Percentiles rank a stretch among this genome's conserved stretches.
phyloP scores from a whole-genome alignment of 768 basidiomycete species.

The Leccinum barrowsii region DNA sequence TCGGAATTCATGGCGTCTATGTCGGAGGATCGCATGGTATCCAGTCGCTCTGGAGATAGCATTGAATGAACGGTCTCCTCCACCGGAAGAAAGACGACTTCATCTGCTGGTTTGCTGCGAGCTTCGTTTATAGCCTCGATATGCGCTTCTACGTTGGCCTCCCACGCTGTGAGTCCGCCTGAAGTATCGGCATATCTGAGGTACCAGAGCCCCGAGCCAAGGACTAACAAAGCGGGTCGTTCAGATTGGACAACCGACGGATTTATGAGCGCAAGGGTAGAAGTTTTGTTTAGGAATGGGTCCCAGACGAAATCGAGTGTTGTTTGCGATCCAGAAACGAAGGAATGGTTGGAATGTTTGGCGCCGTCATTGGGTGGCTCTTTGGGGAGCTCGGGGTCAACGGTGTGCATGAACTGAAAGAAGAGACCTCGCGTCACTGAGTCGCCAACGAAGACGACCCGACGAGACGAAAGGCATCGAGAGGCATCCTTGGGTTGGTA shows the following conservation, averaged over 20 bases:
- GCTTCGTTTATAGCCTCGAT: slow-evolving; percentile 46
- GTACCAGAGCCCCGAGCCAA: slow-evolving; percentile 90
- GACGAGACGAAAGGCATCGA: slow-evolving; percentile 54
- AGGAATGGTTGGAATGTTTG: slow-evolving; percentile 66
- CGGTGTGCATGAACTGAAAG: slow-evolving; percentile 62
- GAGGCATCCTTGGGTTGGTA: slow-evolving; percentile 55
- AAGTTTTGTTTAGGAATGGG: slow-evolving; percentile 76
- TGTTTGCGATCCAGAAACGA: slow-evolving; percentile 44
- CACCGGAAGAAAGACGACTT: slow-evolving; percentile 75
- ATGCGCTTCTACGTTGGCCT: slow-evolving; percentile 64
- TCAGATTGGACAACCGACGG: slow-evolving; percentile 10
- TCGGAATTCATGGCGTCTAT: slow-evolving; percentile 92
- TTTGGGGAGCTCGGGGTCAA: slow-evolving; percentile 56
- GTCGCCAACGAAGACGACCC: slow-evolving; percentile 79
- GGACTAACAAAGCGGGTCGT: slow-evolving; percentile 65
- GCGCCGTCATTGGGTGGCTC: slow-evolving; percentile 50
- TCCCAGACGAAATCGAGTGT: slow-evolving; percentile 75
- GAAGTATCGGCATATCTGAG: slow-evolving; percentile 69
- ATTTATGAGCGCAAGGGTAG: slow-evolving; percentile 44
- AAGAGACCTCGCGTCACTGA: slow-evolving; percentile 78
- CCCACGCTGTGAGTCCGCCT: slow-evolving; percentile 78
- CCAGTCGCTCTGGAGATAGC: slow-evolving; percentile 58
- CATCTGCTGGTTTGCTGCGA: slow-evolving; percentile 53
- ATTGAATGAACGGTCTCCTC: slow-evolving; percentile 66
- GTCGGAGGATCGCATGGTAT: slow-evolving; percentile 71